A percentile compares a stretch with the other conserved stretches of the same genome.
These are phyloP conservation scores for Flaveria linearis DNA, from an alignment of 129 eudicot species.

Conservation along the genomic window DNA sequence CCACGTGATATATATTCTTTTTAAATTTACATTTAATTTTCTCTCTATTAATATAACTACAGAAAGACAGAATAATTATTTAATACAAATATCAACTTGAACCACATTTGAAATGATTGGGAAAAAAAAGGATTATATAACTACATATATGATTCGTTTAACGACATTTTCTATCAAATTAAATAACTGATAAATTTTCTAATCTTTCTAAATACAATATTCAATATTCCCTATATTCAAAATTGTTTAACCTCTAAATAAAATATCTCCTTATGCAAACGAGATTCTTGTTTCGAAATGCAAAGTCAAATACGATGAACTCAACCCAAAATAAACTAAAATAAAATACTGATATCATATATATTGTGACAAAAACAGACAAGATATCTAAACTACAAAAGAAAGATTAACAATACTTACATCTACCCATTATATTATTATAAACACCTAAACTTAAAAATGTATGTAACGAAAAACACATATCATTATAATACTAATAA, in stretches of 20 bases:
- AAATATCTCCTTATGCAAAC: background rate
- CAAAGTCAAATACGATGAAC: constrained; percentile 26
- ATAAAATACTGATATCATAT: background rate
- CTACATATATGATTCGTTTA: background rate
- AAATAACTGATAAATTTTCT: background rate
- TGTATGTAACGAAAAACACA: background rate
- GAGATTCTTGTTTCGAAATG: constrained; percentile 19
- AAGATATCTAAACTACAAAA: background rate
- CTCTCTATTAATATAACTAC: background rate
- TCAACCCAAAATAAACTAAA: background rate
- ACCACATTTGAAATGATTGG: background rate
- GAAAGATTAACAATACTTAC: constrained; percentile 33
- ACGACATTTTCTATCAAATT: background rate
- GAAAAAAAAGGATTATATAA: background rate
- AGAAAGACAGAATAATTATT: background rate
- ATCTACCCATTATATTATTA: constrained; percentile 22
- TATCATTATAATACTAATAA: background rate
- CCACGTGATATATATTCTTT: background rate
- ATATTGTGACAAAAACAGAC: constrained; percentile 12
- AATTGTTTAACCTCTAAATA: background rate
- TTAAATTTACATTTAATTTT: background rate
- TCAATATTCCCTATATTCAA: background rate
- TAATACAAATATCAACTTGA: background rate
- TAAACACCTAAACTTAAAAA: constrained; percentile 7
- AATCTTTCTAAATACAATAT: background rate